A percentile compares a stretch with the other conserved stretches of the same genome.
phyloP scores from a whole-genome alignment of 495 filamentous ascomycete species.

The Aspergillus ellipticus region DNA sequence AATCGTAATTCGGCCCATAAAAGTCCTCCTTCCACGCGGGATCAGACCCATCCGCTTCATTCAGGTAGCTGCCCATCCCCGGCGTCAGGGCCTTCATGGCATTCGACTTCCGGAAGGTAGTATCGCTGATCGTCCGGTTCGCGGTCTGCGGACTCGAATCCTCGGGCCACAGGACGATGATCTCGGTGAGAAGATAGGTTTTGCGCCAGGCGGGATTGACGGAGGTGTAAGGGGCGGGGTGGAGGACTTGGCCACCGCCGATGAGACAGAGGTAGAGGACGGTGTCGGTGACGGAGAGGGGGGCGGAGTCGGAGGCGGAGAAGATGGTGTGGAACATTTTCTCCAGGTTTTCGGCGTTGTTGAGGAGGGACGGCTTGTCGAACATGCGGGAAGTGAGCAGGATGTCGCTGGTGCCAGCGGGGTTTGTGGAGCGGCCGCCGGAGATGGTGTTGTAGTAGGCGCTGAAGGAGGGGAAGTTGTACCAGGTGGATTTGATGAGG shows the following conservation, averaged over 20 bases:
- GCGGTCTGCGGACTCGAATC: slow-evolving; percentile 30
- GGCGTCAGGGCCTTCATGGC: slow-evolving; percentile 35
- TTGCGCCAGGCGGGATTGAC: slow-evolving; percentile 45
- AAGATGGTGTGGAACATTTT: slow-evolving; percentile 24
- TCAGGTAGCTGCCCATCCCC: slow-evolving; percentile 35
- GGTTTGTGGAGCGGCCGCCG: slow-evolving; percentile 13
- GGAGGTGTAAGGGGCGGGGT: slow-evolving; percentile 25
- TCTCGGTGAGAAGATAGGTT: slow-evolving; percentile 29
- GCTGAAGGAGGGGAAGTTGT: slow-evolving; percentile 29
- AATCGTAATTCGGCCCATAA: slow-evolving; percentile 29
- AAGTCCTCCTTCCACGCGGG: slow-evolving; percentile 18
- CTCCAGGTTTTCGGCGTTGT: slow-evolving; percentile 16
- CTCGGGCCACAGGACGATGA: slow-evolving; percentile 28
- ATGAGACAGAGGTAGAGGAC: slow-evolving; percentile 31
- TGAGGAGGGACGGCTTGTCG: slow-evolving; percentile 27
- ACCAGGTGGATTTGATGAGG: slow-evolving; percentile 24
- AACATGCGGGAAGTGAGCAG: slow-evolving; percentile 38
- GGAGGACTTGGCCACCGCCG: slow-evolving; percentile 35
- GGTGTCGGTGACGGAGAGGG: slow-evolving; percentile 5
- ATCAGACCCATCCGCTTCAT: slow-evolving; percentile 26
- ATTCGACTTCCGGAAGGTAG: slow-evolving; percentile 49
- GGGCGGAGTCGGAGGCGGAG: slow-evolving; percentile 23
- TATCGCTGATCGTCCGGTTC: slow-evolving; percentile 37
- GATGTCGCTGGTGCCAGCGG: slow-evolving; percentile 17
- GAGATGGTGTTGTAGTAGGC: slow-evolving; percentile 33